These are phyloP conservation scores for Venturia carpophila DNA, from an alignment of 2,329 filamentous ascomycete species.

Conservation along the genomic window DNA sequence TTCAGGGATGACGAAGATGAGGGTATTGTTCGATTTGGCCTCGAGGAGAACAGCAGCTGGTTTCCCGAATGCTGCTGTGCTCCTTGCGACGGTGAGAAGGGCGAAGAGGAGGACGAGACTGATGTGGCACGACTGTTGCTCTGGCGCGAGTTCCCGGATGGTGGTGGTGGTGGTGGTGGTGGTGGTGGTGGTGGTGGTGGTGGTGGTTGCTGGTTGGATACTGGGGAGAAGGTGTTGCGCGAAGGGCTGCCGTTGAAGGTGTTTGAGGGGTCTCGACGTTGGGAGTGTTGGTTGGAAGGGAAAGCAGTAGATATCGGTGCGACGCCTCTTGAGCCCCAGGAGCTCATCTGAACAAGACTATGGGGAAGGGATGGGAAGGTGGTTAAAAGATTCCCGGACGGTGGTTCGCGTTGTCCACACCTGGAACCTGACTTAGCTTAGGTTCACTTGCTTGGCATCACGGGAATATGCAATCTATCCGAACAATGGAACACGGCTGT, in stretches of 20 bases:
- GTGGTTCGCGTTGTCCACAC: slow-evolving; percentile 1
- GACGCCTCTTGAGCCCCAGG: slow-evolving; percentile 50
- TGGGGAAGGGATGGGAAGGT: slow-evolving; percentile 30
- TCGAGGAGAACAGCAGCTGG: slow-evolving; percentile 48
- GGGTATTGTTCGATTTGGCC: slow-evolving; percentile 46
- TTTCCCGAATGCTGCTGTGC: slow-evolving; percentile 45
- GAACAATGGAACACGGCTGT: no score
- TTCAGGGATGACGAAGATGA: slow-evolving; percentile 40
- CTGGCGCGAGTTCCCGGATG: slow-evolving; percentile 36
- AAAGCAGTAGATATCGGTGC: slow-evolving; percentile 51
- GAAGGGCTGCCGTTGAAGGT: slow-evolving; percentile 39
- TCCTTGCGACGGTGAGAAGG: slow-evolving; percentile 49
- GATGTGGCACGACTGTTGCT: slow-evolving; percentile 47
- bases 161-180: slow-evolving; percentile 8
- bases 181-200: slow-evolving; percentile 3
- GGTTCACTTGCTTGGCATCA: not conserved
- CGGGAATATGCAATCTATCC: no score
- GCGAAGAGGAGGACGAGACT: slow-evolving; percentile 46
- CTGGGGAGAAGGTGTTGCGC: slow-evolving; percentile 42
- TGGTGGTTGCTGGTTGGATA: slow-evolving; percentile 29
- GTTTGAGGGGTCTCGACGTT: not conserved
- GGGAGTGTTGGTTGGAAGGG: slow-evolving; percentile 31
- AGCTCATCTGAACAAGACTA: slow-evolving; percentile 39
- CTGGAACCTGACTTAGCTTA: not conserved
- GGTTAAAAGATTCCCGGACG: slow-evolving; percentile 22